Base-by-base conservation (phyloP, 73 alveolate genomes). In the Tetrahymena thermophila region DNA sequence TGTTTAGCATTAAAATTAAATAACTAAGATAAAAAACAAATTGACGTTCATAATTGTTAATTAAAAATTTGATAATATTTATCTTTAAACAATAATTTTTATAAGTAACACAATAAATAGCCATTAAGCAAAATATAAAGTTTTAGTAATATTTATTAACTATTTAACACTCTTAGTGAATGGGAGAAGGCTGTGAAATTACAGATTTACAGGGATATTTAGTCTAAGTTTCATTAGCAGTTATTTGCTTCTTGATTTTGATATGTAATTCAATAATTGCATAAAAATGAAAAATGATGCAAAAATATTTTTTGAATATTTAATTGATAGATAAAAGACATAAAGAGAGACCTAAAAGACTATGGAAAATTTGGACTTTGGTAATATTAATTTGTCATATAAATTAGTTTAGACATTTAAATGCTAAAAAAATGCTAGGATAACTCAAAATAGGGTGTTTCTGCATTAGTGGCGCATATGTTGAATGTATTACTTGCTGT, bases 141-240 rank as follows among this genome's bases (percentile, higher is more conserved):
- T 10, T 71, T 11, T 28, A 71, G 17, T 6, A 31, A 11, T 28
- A 71, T 71, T 71, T 50, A 15, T 15, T 19, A 5, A 7, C 0
- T 1, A 71, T 71, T 28, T 31, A 9, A 31, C 8, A 71, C 37
- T 71, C 37, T n/a, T 28, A n/a, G 3, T 71, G 37, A 71, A 71
- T 71, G 89, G 89, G 89, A 71, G 89, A 71, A 71, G 89, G 89
- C 37, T 71, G 89, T 71, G 89, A 71, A n/a, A 71, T 71, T 28
- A 71, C 89, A 71, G 89, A 71, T 31, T 71, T 31, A 10, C 13
- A 71, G 31, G 89, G 89, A 71, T 71, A 71, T 71, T 71, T 71
- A 31, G 89, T 71, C 35, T 71, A 71, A 71, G 89, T 71, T 71
- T 71, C 37, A 8, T 71, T 71, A 25, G 89, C 89, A n/a, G 89